Evolutionary conservation across 768 basidiomycete species (phyloP).

Genomic region (Auriscalpium orientale): DNA sequence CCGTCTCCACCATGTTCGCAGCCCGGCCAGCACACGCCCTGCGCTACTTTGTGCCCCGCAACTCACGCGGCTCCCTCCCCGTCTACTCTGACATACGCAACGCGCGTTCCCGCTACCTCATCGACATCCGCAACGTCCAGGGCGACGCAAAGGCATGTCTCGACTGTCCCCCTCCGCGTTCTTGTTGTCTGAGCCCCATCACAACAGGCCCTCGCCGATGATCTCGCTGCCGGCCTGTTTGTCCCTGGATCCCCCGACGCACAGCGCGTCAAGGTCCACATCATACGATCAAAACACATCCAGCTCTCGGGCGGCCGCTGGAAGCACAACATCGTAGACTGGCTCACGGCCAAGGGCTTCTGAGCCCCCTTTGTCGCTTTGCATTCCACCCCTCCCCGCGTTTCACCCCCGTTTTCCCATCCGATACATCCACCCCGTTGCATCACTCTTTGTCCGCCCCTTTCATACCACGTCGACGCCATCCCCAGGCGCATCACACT

Average conservation of each 20-base stretch:
- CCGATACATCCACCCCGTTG: too few relatives aligned
- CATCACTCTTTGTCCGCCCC: too few relatives aligned
- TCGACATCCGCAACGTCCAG: constrained; percentile 62
- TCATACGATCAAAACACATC: constrained; percentile 44
- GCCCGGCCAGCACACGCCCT: not conserved
- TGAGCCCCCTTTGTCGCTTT: constrained; percentile 20
- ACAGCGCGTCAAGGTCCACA: constrained; percentile 39
- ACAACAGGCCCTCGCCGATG: constrained; percentile 48
- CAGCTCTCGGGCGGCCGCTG: constrained; percentile 55
- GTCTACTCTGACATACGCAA: constrained; percentile 73
- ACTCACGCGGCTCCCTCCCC: constrained; percentile 58
- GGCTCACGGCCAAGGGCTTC: constrained; percentile 62
- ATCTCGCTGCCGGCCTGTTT: constrained; percentile 49
- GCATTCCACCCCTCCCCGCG: too few relatives aligned
- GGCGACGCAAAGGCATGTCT: constrained; percentile 49
- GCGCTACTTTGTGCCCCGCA: constrained; percentile 59
- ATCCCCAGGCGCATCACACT: too few relatives aligned
- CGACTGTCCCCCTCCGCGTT: not conserved
- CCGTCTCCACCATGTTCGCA: too few relatives aligned
- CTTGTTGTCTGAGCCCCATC: constrained; percentile 1
- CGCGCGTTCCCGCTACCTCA: constrained; percentile 47
- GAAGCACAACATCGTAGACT: constrained; percentile 53
- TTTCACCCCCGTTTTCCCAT: too few relatives aligned
- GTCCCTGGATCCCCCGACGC: constrained; percentile 36
- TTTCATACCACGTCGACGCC: too few relatives aligned